Conservation (phyloP, 129 eudicot species). For the carrot (Daucus carota) region DNA sequence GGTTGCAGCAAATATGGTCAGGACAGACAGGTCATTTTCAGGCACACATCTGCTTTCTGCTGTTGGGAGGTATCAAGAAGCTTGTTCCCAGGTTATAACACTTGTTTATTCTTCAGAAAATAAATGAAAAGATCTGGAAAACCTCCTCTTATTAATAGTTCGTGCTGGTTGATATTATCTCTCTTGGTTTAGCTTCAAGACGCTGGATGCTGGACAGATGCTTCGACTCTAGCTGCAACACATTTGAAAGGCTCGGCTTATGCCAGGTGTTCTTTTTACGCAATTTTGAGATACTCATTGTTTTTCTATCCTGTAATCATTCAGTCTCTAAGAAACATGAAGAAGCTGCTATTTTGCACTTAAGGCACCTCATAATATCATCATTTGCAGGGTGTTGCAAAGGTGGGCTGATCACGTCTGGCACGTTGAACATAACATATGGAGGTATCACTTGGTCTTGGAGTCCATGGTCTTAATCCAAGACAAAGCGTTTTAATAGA, state of each 20-base stretch:
- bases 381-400: conserved; percentile 69
- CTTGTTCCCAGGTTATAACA: conserved; percentile 84
- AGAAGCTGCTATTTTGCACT: background rate
- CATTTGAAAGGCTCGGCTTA: conserved; percentile 89
- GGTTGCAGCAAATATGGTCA: conserved; percentile 98
- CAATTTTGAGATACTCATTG: background rate
- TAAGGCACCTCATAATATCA: background rate
- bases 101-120: background rate
- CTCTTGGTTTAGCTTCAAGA: conserved; percentile 76
- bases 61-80: conserved; percentile 96
- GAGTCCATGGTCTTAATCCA: background rate
- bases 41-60: conserved; percentile 98
- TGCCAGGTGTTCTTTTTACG: conserved; percentile 56
- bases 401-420: conserved; percentile 97
- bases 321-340: background rate
- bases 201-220: conserved; percentile 99
- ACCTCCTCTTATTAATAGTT: background rate
- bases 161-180: conserved; percentile 13
- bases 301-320: background rate
- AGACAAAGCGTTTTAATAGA: background rate
- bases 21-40: conserved; percentile 88
- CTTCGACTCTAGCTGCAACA: conserved; percentile 98
- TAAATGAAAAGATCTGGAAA: background rate
- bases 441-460: conserved; percentile 56
- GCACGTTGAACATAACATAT: conserved; percentile 75